Evolutionary conservation across 208 protist genomes (phyloP), one percentile per base, ranked within the genome.

Genomic region (Acanthamoeba sp.): DNA sequence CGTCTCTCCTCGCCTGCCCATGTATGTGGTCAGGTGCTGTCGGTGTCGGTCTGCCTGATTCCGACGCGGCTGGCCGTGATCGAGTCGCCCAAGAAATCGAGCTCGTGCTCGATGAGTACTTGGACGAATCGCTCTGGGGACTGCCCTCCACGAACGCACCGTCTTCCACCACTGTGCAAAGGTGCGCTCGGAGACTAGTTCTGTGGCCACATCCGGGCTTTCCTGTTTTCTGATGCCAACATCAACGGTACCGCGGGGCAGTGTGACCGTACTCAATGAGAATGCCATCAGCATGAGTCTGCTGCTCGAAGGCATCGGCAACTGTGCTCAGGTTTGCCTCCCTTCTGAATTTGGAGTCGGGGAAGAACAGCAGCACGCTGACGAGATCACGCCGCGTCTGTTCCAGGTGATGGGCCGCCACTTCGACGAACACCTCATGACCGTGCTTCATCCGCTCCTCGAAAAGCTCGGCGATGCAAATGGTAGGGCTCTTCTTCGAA

Each of bases 61-160:
- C 36, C 20, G 69, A 52, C 24, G 32, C 6, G 40, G 6, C 76
- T 27, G 34, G 59, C 22, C n/a, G 24, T 27, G 71, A 45, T 18
- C 32, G 42, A 14, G 9, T 80, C 18, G 3, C 55, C 6, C 84
- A 91, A 48, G 59, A 91, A 12, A 36, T 91, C 34, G 84, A 59
- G 84, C 84, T 91, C 36, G 34, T 91, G n/a, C 42, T 91, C n/a
- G 84, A 91, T 6, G 84, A 91, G 34, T 91, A 91, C 48, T 24
- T 91, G 22, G 40, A 69, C 59, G 84, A 38, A 9, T 50, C 84
- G 22, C 52, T 91, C n/a, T 69, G 42, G 84, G 59, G 32, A 12
- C 40, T 91, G 9, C 84, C 84, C 27, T 10, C 84, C 32, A 27
- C 27, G 40, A 91, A 50, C 34, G 27, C 84, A n/a, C 36, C 42